Evolutionary conservation across 345 rosid genomes (phyloP).

Genomic region (Ceriops decandra): DNA sequence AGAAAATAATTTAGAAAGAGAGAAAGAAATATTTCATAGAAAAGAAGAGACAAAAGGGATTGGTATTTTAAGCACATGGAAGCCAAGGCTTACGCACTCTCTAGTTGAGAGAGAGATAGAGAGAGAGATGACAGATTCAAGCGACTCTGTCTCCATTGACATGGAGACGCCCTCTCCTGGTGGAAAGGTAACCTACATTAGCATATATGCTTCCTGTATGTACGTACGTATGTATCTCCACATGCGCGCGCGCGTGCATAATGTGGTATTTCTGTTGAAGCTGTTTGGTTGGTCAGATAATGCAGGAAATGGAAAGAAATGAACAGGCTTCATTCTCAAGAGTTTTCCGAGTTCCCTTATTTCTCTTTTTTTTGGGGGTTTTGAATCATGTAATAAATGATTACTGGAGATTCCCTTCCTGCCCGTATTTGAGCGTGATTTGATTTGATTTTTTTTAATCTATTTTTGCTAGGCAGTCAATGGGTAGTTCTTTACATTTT

Average conservation of each 20-base stretch:
- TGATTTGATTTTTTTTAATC: background rate
- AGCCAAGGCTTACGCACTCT: conserved; percentile 12
- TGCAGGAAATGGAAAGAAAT: conserved; percentile 22
- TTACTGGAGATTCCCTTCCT: background rate
- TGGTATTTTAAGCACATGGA: conserved; percentile 25
- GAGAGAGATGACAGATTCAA: conserved; percentile 48
- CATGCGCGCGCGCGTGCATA: background rate
- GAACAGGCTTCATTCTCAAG: background rate
- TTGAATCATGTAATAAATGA: background rate
- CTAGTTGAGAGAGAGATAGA: conserved; percentile 3
- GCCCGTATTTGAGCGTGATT: background rate
- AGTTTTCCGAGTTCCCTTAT: too few species aligned
- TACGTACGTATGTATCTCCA: conserved; percentile 10
- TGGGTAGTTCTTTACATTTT: background rate
- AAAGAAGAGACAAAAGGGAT: conserved; percentile 8
- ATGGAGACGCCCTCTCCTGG: conserved; percentile 78
- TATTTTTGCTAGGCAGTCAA: background rate
- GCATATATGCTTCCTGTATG: conserved; percentile 2
- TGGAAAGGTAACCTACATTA: conserved; percentile 56
- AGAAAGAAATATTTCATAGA: conserved; percentile 5
- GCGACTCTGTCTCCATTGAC: conserved; percentile 57
- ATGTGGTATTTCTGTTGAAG: background rate
- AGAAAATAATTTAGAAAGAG: background rate
- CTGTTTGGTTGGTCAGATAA: conserved; percentile 32
- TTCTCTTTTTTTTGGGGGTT: too few species aligned